phyloP scores from a whole-genome alignment of 2,329 filamentous ascomycete species.

The Westerdykella sp. region DNA sequence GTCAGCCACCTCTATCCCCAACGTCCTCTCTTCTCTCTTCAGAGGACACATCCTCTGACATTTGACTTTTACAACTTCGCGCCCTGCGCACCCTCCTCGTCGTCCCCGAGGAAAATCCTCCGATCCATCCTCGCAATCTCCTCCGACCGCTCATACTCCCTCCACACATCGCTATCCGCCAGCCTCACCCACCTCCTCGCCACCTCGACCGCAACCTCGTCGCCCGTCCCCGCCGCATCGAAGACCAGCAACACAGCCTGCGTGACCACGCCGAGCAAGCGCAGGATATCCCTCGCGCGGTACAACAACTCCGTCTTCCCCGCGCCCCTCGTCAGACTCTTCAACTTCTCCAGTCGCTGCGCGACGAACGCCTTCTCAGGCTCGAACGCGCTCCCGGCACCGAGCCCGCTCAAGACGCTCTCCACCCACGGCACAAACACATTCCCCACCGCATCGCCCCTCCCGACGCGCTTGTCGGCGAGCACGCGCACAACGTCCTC shows the following conservation, averaged over 20 bases:
- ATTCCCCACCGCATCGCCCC: constrained; percentile 16
- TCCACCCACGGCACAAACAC: constrained; percentile 17
- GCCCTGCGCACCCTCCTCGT: no score
- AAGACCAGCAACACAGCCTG: constrained; percentile 32
- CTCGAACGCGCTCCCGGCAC: constrained; percentile 1
- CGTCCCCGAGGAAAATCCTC: constrained; percentile 15
- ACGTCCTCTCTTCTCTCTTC: no score
- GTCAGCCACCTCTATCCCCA: no score
- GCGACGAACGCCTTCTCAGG: constrained; percentile 9
- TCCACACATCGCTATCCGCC: constrained; percentile 2
- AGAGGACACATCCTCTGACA: no score
- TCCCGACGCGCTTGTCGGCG: constrained; percentile 26
- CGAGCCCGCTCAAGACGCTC: constrained; percentile 4
- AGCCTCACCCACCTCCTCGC: constrained; percentile 30
- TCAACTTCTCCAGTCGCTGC: constrained; percentile 9
- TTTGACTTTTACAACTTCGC: no score
- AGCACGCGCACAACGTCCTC: constrained; percentile 46
- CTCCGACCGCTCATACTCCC: not conserved
- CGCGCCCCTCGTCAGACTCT: constrained; percentile 3
- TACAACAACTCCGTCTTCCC: constrained; percentile 21
- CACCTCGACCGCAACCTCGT: constrained; percentile 29
- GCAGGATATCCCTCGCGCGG: constrained; percentile 20
- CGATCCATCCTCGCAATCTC: constrained; percentile 11
- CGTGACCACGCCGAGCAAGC: constrained; percentile 32
- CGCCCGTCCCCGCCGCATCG: constrained; percentile 33